phyloP scores from a whole-genome alignment of 2,329 filamentous ascomycete genomes.

The Epichloe hybrida region DNA sequence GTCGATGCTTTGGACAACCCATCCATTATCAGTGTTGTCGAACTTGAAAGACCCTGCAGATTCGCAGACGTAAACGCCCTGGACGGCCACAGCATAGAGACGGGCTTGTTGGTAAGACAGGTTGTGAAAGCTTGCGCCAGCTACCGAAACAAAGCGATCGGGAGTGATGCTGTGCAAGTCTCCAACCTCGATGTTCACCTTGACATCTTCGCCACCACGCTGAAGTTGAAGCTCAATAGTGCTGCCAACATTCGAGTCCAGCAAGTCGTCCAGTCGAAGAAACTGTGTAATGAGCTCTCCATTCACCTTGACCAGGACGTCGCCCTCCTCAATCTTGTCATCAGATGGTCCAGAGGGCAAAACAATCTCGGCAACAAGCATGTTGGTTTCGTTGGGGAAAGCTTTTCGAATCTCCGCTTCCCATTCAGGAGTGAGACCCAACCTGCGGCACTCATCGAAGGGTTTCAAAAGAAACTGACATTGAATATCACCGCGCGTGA shows the following conservation, averaged over 20 bases:
- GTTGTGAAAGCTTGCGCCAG: conserved; percentile 88
- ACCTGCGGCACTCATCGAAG: conserved; percentile 87
- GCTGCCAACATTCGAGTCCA: conserved; percentile 74
- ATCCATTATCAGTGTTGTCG: conserved; percentile 79
- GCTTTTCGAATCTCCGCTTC: conserved; percentile 70
- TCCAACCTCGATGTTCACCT: conserved; percentile 72
- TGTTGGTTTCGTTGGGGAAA: conserved; percentile 88
- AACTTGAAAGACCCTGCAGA: conserved; percentile 90
- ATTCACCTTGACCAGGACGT: conserved; percentile 87
- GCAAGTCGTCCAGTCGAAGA: conserved; percentile 65
- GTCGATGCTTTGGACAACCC: conserved; percentile 86
- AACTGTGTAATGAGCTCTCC: conserved; percentile 88
- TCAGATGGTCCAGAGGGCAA: conserved; percentile 82
- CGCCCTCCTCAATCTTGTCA: conserved; percentile 80
- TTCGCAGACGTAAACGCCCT: conserved; percentile 91
- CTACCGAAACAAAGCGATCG: conserved; percentile 87
- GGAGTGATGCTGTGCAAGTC: conserved; percentile 92
- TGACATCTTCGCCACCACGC: conserved; percentile 74
- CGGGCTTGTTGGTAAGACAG: conserved; percentile 97
- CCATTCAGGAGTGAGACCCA: conserved; percentile 75
- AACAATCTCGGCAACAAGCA: conserved; percentile 93
- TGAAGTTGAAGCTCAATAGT: conserved; percentile 74
- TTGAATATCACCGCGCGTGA: conserved; percentile 92
- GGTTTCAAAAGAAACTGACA: conserved; percentile 95
- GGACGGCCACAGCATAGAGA: conserved; percentile 80